phyloP scores from a whole-genome alignment of 768 basidiomycete species.

The Boletus rubescentipes region DNA sequence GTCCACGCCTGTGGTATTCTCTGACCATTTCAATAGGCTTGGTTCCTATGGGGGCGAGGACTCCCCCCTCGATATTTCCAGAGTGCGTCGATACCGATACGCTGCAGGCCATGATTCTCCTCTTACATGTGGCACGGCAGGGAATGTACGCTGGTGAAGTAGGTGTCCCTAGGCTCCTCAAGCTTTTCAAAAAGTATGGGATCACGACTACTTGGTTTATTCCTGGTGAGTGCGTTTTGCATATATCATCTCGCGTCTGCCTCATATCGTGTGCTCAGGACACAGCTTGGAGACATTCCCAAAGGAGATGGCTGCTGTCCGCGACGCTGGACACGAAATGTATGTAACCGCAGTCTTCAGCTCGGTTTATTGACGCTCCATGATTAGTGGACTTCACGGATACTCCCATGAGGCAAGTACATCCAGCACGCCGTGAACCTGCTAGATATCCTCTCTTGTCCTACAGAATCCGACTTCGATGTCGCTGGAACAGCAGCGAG shows the following conservation, averaged over 20 bases:
- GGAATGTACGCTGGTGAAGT: conserved; percentile 79
- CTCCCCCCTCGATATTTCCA: conserved; percentile 65
- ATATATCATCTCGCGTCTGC: background rate
- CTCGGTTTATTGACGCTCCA: background rate
- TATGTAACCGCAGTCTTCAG: conserved; percentile 21
- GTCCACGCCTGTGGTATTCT: background rate
- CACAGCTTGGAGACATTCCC: conserved; percentile 78
- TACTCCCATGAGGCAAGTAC: conserved; percentile 62
- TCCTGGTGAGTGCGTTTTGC: conserved; percentile 43
- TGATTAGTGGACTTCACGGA: conserved; percentile 57
- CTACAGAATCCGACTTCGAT: conserved; percentile 58
- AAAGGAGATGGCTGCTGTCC: conserved; percentile 62
- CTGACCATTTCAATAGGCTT: conserved; percentile 40
- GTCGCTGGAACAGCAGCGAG: conserved; percentile 65
- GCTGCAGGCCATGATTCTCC: background rate
- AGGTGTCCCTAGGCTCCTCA: conserved; percentile 64
- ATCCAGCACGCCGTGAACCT: background rate
- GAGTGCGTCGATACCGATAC: conserved; percentile 32
- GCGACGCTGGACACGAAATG: conserved; percentile 76
- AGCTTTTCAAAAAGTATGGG: conserved; percentile 69
- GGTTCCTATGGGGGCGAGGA: conserved; percentile 78
- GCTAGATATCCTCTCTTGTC: background rate
- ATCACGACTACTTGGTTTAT: conserved; percentile 76
- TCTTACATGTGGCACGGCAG: conserved; percentile 19
- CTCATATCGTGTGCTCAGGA: conserved; percentile 34